A percentile compares a stretch with the other conserved stretches of the same genome.
phyloP scores from a whole-genome alignment of 257 asterid species.

The Vinca minor region DNA sequence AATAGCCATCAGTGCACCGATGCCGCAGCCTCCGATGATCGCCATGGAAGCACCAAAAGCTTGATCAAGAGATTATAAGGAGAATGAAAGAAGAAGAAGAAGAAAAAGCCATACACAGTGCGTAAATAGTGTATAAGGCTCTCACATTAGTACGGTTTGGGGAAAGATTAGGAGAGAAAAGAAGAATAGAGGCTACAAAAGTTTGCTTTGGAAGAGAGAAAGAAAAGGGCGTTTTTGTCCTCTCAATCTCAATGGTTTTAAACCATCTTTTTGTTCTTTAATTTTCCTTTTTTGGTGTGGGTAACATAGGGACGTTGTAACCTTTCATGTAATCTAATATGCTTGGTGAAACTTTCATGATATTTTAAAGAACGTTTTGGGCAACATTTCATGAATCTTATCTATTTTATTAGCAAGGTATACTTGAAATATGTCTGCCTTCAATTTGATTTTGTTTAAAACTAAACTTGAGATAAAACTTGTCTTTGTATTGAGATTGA shows the following conservation, averaged over 20 bases:
- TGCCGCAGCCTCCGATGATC: conserved; percentile 53
- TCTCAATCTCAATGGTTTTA: conserved; percentile 5
- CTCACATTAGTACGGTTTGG: too few relatives aligned
- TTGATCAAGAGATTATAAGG: conserved; percentile 10
- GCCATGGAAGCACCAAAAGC: conserved; percentile 46
- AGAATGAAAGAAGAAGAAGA: not conserved
- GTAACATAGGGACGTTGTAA: conserved; percentile 27
- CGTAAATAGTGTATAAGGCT: too few relatives aligned
- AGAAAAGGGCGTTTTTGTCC: conserved; percentile 27
- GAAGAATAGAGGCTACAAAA: not conserved
- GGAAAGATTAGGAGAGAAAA: too few relatives aligned
- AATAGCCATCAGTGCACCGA: conserved; percentile 34
- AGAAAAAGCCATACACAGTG: too few relatives aligned
- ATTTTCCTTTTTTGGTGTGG: not conserved
- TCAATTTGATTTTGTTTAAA: too few relatives aligned
- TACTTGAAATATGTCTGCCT: too few relatives aligned
- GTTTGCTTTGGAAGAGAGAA: conserved; percentile 7
- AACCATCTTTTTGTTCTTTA: not conserved
- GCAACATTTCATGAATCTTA: too few relatives aligned
- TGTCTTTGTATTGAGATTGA: too few relatives aligned
- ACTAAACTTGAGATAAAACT: too few relatives aligned
- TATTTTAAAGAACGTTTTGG: conserved; percentile 14
- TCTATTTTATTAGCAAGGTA: too few relatives aligned
- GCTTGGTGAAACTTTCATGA: conserved; percentile 21
- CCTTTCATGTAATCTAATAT: conserved; percentile 23